Evolutionary conservation across 768 basidiomycete genomes (phyloP).

Genomic region (Mycena chlorophos): DNA sequence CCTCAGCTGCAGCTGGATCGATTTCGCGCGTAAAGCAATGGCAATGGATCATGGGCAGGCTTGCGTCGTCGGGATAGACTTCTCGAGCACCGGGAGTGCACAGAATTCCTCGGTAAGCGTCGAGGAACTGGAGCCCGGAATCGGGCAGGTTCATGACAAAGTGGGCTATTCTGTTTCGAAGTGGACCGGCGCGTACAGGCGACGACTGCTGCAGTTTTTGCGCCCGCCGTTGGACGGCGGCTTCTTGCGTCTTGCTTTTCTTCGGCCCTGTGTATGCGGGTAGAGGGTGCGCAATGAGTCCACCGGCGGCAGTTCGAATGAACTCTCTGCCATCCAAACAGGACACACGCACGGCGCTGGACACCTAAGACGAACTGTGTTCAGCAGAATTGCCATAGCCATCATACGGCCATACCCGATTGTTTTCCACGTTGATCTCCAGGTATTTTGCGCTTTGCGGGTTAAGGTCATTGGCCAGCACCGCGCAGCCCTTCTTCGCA

Average conservation of each 20-base stretch:
- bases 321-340: slow-evolving; percentile 89
- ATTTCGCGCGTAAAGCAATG: slow-evolving; percentile 93
- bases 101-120: slow-evolving; percentile 81
- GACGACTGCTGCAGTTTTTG: slow-evolving; percentile 31
- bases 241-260: slow-evolving; percentile 46
- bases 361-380: slow-evolving; percentile 50
- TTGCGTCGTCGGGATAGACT: slow-evolving; percentile 45
- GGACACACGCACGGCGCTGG: slow-evolving; percentile 63
- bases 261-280: slow-evolving; percentile 52
- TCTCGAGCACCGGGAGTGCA: slow-evolving; percentile 35
- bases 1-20: slow-evolving; percentile 63
- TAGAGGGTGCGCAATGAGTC: slow-evolving; percentile 67
- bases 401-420: slow-evolving; percentile 60
- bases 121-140: slow-evolving; percentile 85
- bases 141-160: slow-evolving; percentile 99
- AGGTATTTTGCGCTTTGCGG: slow-evolving; percentile 84
- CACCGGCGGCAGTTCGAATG: slow-evolving; percentile 59
- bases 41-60: slow-evolving; percentile 91
- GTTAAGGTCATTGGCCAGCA: slow-evolving; percentile 93
- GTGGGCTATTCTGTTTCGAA: slow-evolving; percentile 67
- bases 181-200: slow-evolving; percentile 22
- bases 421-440: slow-evolving; percentile 65
- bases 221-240: slow-evolving; percentile 39
- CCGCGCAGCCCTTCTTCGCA: slow-evolving; percentile 85
- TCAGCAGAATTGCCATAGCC: slow-evolving; percentile 2